Evolutionary conservation across 352 stramenopile genomes (phyloP).

Genomic region (Phytophthora podocarpi): DNA sequence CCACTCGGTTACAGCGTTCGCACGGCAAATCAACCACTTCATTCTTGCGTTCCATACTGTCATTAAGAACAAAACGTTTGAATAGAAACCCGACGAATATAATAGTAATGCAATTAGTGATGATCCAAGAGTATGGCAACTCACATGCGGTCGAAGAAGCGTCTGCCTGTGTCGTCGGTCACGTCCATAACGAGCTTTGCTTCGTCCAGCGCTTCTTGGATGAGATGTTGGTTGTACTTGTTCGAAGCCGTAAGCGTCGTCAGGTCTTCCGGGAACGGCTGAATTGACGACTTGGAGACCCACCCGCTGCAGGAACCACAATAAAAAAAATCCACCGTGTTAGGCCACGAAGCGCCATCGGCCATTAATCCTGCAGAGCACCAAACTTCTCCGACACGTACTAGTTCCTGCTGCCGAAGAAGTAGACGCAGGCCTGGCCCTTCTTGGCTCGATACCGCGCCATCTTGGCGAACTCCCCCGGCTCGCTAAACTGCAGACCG

Average conservation of each 20-base stretch:
- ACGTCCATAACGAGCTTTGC: constrained; percentile 69
- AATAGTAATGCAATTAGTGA: neutral
- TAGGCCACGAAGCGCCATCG: neutral
- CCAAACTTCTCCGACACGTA: constrained; percentile 41
- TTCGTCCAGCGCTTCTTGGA: constrained; percentile 76
- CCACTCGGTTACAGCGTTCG: constrained; percentile 80
- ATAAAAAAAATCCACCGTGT: neutral
- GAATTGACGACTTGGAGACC: constrained; percentile 73
- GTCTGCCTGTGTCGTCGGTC: constrained; percentile 52
- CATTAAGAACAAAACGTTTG: constrained; percentile 3
- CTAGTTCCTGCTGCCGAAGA: constrained; percentile 89
- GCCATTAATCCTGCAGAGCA: neutral
- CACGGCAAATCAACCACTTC: constrained; percentile 82
- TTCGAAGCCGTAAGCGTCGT: constrained; percentile 61
- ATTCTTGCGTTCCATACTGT: constrained; percentile 71
- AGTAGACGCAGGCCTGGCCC: constrained; percentile 83
- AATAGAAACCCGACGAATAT: neutral
- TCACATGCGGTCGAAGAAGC: constrained; percentile 86
- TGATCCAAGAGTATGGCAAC: constrained; percentile 17
- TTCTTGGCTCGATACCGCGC: constrained; percentile 75
- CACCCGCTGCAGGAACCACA: constrained; percentile 56
- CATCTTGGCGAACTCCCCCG: constrained; percentile 85
- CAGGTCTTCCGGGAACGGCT: constrained; percentile 74
- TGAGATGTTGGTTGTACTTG: constrained; percentile 74
- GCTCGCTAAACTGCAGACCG: constrained; percentile 71